These are phyloP conservation scores for Cryptococcus amylolentus DNA, from an alignment of 1,284 basidiomycete genomes.

Conservation along the genomic window DNA sequence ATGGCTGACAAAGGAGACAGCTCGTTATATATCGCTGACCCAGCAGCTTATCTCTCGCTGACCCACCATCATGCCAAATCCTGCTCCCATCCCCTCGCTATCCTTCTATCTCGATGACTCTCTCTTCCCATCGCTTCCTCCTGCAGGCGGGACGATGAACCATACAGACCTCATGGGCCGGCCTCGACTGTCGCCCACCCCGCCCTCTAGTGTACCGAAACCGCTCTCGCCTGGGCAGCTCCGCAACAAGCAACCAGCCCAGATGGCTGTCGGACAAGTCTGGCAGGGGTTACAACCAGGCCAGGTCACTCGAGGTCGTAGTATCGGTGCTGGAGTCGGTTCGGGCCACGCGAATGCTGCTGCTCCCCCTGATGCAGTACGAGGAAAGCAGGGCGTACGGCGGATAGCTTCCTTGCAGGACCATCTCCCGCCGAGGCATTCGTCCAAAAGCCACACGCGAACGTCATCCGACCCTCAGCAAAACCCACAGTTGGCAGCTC, in stretches of 20 bases:
- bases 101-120: slow-evolving; percentile 15
- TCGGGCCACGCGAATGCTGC: neutral
- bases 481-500: neutral
- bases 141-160: slow-evolving; percentile 8
- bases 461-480: slow-evolving; percentile 17
- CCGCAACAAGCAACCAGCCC: neutral
- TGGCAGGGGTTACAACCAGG: neutral
- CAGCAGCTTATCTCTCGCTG: neutral
- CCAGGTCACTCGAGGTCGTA: neutral
- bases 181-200: neutral
- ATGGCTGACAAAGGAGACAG: neutral
- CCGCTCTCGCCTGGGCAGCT: neutral
- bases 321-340: slow-evolving; percentile 9
- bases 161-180: slow-evolving; percentile 24
- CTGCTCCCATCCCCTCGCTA: neutral
- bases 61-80: neutral
- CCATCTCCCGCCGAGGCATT: neutral
- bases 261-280: neutral
- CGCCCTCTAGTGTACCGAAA: neutral
- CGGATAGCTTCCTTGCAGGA: slow-evolving; percentile 9
- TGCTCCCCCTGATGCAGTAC: neutral
- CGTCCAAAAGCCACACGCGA: slow-evolving; percentile 4
- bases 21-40: neutral
- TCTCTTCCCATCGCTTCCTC: slow-evolving; percentile 23
- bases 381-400: neutral